Evolutionary conservation across 352 stramenopile species (phyloP).

Genomic region (Phytophthora hybrid): DNA sequence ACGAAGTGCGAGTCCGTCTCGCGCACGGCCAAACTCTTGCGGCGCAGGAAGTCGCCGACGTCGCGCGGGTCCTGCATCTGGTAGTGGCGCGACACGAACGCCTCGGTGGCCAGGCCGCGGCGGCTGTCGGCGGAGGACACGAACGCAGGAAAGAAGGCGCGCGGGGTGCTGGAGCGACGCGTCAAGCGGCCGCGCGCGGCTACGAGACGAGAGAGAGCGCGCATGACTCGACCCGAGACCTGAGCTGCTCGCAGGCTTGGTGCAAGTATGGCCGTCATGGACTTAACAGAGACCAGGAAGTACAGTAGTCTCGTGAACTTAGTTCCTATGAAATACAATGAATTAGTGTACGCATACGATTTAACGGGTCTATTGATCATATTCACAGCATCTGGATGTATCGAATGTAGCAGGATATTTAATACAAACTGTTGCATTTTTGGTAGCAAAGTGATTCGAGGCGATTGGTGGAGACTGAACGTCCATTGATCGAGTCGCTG

Average conservation of each 20-base stretch:
- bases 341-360: background rate
- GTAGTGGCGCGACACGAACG: slow-evolving; percentile 88
- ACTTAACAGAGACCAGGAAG: no score
- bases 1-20: slow-evolving; percentile 85
- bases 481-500: slow-evolving; percentile 3
- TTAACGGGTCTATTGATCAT: no score
- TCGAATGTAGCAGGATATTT: no score
- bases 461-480: slow-evolving; percentile 27
- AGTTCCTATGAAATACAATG: no score
- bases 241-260: slow-evolving; percentile 5
- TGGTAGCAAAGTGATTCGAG: no score
- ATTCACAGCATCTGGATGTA: no score
- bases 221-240: slow-evolving; percentile 26
- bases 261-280: no score
- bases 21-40: slow-evolving; percentile 69
- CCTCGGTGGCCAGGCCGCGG: slow-evolving; percentile 41
- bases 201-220: slow-evolving; percentile 27
- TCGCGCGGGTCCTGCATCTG: slow-evolving; percentile 70
- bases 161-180: slow-evolving; percentile 4
- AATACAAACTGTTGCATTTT: no score
- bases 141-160: slow-evolving; percentile 3
- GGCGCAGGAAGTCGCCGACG: slow-evolving; percentile 74
- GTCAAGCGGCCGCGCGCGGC: slow-evolving; percentile 16
- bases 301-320: no score
- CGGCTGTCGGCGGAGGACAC: background rate